A percentile compares a stretch with the other conserved stretches of the same genome.
Evolutionary conservation across 176 grass and related monocot species (phyloP).

Genomic region (Thinopyrum elongatum): DNA sequence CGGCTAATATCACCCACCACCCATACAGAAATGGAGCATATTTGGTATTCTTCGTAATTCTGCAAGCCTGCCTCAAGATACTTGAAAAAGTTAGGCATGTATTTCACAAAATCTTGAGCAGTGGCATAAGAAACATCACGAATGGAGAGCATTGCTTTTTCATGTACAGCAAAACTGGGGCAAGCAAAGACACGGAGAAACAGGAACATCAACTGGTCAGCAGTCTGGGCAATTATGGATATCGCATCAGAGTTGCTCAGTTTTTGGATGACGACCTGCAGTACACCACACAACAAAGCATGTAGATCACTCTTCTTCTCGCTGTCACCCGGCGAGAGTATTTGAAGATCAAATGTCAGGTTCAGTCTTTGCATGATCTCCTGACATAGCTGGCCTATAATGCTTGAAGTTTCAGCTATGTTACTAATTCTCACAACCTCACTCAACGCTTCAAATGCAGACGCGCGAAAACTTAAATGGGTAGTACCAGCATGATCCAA

Average conservation of each 20-base stretch:
- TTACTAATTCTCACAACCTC: slow-evolving; percentile 74
- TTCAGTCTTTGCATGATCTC: slow-evolving; percentile 73
- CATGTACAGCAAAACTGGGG: slow-evolving; percentile 78
- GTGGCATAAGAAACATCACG: slow-evolving; percentile 82
- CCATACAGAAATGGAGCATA: slow-evolving; percentile 77
- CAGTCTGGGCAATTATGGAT: slow-evolving; percentile 49
- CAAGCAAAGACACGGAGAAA: slow-evolving; percentile 77
- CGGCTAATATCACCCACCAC: slow-evolving; percentile 80
- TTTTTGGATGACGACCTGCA: slow-evolving; percentile 86
- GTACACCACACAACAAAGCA: slow-evolving; percentile 67
- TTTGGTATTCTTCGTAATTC: slow-evolving; percentile 87
- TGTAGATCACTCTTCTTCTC: slow-evolving; percentile 72
- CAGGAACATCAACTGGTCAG: slow-evolving; percentile 72
- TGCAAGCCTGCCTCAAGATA: slow-evolving; percentile 70
- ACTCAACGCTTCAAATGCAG: slow-evolving; percentile 79
- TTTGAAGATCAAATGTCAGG: slow-evolving; percentile 61
- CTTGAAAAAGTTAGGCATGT: slow-evolving; percentile 67
- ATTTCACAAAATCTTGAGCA: slow-evolving; percentile 73
- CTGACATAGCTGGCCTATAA: slow-evolving; percentile 59
- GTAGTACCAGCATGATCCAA: slow-evolving; percentile 54
- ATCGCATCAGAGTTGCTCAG: slow-evolving; percentile 60
- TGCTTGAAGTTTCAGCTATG: slow-evolving; percentile 55
- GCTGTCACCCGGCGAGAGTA: slow-evolving; percentile 64
- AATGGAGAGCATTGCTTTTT: slow-evolving; percentile 86
- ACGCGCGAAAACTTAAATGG: slow-evolving; percentile 58